These are phyloP conservation scores for Tetracladium marchalianum DNA, from an alignment of 495 filamentous ascomycete genomes.

Conservation along the genomic window DNA sequence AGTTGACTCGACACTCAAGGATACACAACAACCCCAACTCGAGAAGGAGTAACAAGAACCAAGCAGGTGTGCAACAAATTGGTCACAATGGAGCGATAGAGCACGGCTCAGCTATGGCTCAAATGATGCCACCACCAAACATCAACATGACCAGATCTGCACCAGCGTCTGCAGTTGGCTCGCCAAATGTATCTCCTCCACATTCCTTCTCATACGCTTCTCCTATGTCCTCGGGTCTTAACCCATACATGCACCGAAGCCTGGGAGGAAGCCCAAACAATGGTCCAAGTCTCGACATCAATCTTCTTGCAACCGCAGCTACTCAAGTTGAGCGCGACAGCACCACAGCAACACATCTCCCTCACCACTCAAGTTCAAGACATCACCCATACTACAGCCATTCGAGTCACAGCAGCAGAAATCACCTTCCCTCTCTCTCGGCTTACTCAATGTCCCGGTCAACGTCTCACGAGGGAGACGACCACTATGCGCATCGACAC, in stretches of 20 bases:
- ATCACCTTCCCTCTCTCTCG: conserved; percentile 63
- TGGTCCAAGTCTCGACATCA: conserved; percentile 55
- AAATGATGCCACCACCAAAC: conserved; percentile 73
- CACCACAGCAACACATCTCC: conserved; percentile 33
- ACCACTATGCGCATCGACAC: conserved; percentile 57
- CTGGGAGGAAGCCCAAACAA: conserved; percentile 32
- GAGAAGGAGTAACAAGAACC: conserved; percentile 82
- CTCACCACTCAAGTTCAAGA: conserved; percentile 39
- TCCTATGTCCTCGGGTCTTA: conserved; percentile 50
- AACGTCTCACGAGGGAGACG: conserved; percentile 83
- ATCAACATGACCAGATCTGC: conserved; percentile 74
- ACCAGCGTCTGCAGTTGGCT: conserved; percentile 79
- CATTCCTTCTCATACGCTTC: conserved; percentile 75
- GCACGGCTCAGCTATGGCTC: conserved; percentile 40
- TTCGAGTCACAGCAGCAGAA: conserved; percentile 42
- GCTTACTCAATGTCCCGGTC: conserved; percentile 90
- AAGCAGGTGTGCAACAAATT: conserved; percentile 38
- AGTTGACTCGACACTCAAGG: conserved; percentile 91
- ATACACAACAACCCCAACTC: conserved; percentile 99
- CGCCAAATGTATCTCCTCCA: conserved; percentile 92
- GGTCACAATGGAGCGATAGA: conserved; percentile 27
- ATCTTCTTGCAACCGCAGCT: conserved; percentile 83
- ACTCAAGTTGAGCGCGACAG: conserved; percentile 77
- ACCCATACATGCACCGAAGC: conserved; percentile 52
- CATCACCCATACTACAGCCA: conserved; percentile 51